These are phyloP conservation scores for Colletotrichum tropicicola DNA, from an alignment of 2,329 filamentous ascomycete species.

Conservation along the genomic window DNA sequence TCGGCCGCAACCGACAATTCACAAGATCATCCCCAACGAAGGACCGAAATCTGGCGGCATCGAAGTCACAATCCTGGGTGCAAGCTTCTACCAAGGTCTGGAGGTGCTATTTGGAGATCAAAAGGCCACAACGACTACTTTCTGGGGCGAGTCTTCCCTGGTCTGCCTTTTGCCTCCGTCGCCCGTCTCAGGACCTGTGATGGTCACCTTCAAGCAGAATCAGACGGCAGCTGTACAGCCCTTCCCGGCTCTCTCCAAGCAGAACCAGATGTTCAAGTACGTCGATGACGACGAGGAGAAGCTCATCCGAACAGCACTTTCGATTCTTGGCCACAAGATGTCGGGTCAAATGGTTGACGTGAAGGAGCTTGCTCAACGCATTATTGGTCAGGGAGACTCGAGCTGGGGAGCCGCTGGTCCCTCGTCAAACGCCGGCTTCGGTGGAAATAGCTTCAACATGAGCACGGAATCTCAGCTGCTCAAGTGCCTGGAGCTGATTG, in stretches of 20 bases:
- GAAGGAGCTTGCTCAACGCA: slow-evolving; percentile 67
- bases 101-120: slow-evolving; percentile 84
- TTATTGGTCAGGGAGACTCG: slow-evolving; percentile 59
- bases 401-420: slow-evolving; percentile 54
- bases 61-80: slow-evolving; percentile 86
- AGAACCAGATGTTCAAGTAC: slow-evolving; percentile 73
- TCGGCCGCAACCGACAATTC: slow-evolving; percentile 68
- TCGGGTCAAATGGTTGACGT: slow-evolving; percentile 70
- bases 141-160: slow-evolving; percentile 82
- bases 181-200: slow-evolving; percentile 71
- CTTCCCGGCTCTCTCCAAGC: slow-evolving; percentile 44
- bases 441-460: slow-evolving; percentile 54
- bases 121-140: slow-evolving; percentile 76
- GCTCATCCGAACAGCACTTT: slow-evolving; percentile 73
- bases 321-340: slow-evolving; percentile 71
- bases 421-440: slow-evolving; percentile 46
- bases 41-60: slow-evolving; percentile 85
- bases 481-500: slow-evolving; percentile 80
- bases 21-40: slow-evolving; percentile 84
- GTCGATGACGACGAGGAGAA: slow-evolving; percentile 75
- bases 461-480: slow-evolving; percentile 72
- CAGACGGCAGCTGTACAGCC: slow-evolving; percentile 48
- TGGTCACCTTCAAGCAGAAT: slow-evolving; percentile 73
- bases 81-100: slow-evolving; percentile 78
- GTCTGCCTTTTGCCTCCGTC: slow-evolving; percentile 82